phyloP scores from a whole-genome alignment of 805 yeast species.

The Nakazawaea ambrosiae region DNA sequence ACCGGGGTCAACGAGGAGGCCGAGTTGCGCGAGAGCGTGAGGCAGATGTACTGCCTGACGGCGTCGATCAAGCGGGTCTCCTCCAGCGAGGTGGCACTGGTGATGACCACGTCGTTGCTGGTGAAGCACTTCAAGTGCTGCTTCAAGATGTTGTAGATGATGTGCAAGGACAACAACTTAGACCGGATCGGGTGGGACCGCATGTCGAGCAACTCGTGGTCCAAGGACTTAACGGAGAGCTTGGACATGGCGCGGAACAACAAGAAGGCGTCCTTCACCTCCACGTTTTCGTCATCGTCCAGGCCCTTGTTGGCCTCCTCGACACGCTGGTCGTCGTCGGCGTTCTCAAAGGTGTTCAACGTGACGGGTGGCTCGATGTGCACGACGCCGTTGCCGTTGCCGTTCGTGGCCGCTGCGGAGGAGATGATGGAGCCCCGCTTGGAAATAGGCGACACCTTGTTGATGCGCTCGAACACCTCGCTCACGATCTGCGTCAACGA shows the following conservation, averaged over 20 bases:
- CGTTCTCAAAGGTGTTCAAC: slow-evolving; percentile 52
- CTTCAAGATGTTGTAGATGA: slow-evolving; percentile 77
- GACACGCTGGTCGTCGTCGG: slow-evolving; percentile 48
- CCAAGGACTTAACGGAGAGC: slow-evolving; percentile 78
- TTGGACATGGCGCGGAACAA: slow-evolving; percentile 94
- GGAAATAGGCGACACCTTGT: slow-evolving; percentile 11
- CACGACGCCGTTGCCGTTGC: not conserved
- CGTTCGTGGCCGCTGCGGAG: not conserved
- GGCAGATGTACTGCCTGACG: slow-evolving; percentile 75
- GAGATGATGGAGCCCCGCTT: slow-evolving; percentile 1
- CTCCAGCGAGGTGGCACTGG: slow-evolving; percentile 40
- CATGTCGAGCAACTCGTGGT: slow-evolving; percentile 71
- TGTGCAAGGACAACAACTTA: slow-evolving; percentile 79
- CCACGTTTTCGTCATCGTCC: slow-evolving; percentile 57
- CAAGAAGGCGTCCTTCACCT: slow-evolving; percentile 85
- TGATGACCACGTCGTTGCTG: slow-evolving; percentile 48
- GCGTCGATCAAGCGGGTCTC: slow-evolving; percentile 68
- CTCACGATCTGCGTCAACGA: slow-evolving; percentile 86
- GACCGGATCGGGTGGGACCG: slow-evolving; percentile 90
- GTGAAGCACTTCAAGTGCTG: slow-evolving; percentile 80
- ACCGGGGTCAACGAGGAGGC: slow-evolving; percentile 89
- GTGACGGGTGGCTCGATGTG: slow-evolving; percentile 39
- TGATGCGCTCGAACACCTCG: slow-evolving; percentile 71
- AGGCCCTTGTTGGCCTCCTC: slow-evolving; percentile 37
- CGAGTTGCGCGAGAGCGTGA: slow-evolving; percentile 83